phyloP scores from a whole-genome alignment of 768 basidiomycete genomes.

The Leccinum aurantiacum region DNA sequence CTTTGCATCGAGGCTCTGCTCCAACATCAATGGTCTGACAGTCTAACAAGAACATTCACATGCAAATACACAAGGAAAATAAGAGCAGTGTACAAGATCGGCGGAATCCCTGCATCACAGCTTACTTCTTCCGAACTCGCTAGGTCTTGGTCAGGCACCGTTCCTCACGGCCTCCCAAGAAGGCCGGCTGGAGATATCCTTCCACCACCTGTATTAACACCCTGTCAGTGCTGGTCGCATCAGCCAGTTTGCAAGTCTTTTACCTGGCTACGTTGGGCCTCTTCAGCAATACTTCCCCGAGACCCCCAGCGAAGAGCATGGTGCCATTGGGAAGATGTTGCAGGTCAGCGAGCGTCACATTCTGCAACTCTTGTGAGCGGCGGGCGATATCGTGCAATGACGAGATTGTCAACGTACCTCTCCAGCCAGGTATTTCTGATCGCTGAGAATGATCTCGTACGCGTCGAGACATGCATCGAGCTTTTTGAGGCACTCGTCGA shows the following conservation, averaged over 20 bases:
- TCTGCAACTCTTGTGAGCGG: conserved; percentile 21
- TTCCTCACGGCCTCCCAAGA: conserved; percentile 36
- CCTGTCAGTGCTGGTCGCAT: background rate
- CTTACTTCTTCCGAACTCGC: no score
- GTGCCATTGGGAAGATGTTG: conserved; percentile 53
- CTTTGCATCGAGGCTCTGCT: no score
- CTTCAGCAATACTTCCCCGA: conserved; percentile 30
- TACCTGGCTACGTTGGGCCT: conserved; percentile 48
- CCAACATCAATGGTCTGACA: no score
- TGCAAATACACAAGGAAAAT: no score
- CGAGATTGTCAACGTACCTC: conserved; percentile 38
- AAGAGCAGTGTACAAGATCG: no score
- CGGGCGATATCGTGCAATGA: background rate
- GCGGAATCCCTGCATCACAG: no score
- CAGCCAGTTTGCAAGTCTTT: background rate
- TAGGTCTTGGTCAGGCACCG: background rate
- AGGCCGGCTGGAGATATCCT: conserved; percentile 43
- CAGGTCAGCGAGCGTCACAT: conserved; percentile 58
- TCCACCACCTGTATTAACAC: conserved; percentile 47
- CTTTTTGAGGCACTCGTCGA: conserved; percentile 11
- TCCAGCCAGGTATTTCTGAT: conserved; percentile 57
- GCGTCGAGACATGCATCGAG: conserved; percentile 43
- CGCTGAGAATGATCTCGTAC: conserved; percentile 54
- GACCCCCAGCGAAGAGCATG: conserved; percentile 26
- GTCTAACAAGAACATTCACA: no score